phyloP scores from a whole-genome alignment of 768 basidiomycete genomes.

The Mycena alexandri region DNA sequence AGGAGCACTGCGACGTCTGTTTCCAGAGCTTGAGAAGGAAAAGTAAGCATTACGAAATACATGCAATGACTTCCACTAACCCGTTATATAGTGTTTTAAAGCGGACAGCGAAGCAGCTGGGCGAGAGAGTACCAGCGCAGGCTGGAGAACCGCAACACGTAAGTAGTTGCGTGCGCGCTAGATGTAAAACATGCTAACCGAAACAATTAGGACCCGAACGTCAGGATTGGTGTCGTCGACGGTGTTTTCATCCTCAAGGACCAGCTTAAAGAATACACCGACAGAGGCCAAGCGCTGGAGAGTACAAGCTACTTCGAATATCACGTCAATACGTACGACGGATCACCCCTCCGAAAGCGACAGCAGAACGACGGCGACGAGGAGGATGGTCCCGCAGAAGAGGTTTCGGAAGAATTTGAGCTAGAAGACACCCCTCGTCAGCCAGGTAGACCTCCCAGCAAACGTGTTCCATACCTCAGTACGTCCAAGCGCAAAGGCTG shows the following conservation, averaged over 20 bases:
- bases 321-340: conserved; percentile 50
- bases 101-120: too few species aligned
- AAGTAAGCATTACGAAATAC: neutral
- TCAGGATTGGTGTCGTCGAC: neutral
- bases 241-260: conserved; percentile 13
- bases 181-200: too few species aligned
- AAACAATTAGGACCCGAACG: neutral
- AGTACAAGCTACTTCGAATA: conserved; percentile 41
- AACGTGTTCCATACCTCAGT: conserved; percentile 32
- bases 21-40: neutral
- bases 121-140: too few species aligned
- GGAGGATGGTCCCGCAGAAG: conserved; percentile 1
- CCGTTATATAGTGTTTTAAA: too few species aligned
- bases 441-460: neutral
- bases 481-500: conserved; percentile 1
- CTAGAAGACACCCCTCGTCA: too few species aligned
- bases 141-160: too few species aligned
- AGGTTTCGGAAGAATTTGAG: too few species aligned
- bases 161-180: too few species aligned
- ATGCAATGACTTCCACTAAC: too few species aligned
- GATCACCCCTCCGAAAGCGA: neutral
- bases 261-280: conserved; percentile 46
- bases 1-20: conserved; percentile 23
- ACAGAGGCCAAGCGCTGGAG: conserved; percentile 39
- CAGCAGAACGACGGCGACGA: neutral